Evolutionary conservation across 1,284 basidiomycete species (phyloP).

Genomic region (Cryptococcus hybrid): DNA sequence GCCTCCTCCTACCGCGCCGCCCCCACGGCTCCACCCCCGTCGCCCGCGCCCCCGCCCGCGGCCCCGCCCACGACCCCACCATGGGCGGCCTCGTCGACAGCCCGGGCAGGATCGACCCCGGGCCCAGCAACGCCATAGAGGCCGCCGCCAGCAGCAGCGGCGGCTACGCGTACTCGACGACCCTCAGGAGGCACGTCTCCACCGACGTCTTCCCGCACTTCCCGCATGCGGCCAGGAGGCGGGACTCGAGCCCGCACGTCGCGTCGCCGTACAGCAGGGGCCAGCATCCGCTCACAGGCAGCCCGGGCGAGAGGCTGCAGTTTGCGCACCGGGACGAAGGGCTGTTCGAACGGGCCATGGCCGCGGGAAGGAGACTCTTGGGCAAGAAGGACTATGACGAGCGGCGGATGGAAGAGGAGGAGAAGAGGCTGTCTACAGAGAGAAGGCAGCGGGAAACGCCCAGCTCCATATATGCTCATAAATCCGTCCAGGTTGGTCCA

Average conservation of each 20-base stretch:
- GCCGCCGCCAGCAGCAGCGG: not conserved
- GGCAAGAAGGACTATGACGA: conserved; percentile 33
- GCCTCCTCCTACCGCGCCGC: no score
- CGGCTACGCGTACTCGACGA: conserved; percentile 74
- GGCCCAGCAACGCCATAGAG: not conserved
- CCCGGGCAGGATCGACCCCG: conserved; percentile 1
- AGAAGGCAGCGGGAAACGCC: conserved; percentile 45
- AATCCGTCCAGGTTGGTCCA: conserved; percentile 35
- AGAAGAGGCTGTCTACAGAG: conserved; percentile 20
- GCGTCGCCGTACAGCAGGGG: conserved; percentile 10
- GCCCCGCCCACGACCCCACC: conserved; percentile 4
- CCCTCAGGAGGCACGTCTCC: conserved; percentile 63
- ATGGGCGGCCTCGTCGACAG: conserved; percentile 11
- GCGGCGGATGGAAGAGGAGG: conserved; percentile 21
- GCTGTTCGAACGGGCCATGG: conserved; percentile 11
- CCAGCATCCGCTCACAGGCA: conserved; percentile 4
- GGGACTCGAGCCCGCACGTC: conserved; percentile 5
- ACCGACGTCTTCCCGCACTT: conserved; percentile 29
- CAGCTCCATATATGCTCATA: conserved; percentile 45
- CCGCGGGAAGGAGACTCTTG: conserved; percentile 22
- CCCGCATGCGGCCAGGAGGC: conserved; percentile 13
- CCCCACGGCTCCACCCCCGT: no score
- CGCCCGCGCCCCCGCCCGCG: no score
- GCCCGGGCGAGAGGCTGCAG: conserved; percentile 4
- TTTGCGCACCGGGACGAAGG: conserved; percentile 7